A percentile compares a stretch with the other conserved stretches of the same genome.
phyloP scores from a whole-genome alignment of 768 basidiomycete genomes.

The Agrocybe chaxingu region DNA sequence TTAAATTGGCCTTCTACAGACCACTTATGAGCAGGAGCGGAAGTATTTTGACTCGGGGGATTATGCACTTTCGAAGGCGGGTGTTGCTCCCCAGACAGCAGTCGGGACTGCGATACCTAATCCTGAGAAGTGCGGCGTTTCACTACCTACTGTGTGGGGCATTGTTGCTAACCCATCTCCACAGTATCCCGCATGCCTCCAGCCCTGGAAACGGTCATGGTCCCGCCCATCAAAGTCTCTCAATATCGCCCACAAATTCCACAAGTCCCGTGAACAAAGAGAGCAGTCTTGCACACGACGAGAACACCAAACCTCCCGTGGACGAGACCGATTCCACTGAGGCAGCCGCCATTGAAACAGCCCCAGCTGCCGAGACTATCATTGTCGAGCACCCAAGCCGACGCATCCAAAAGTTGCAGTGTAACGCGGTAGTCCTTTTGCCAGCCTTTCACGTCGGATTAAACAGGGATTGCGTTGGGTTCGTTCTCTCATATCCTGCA shows the following conservation, averaged over 20 bases:
- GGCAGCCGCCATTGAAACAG: conserved; percentile 1
- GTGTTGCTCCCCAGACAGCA: conserved; percentile 79
- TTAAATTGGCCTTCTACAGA: conserved; percentile 10
- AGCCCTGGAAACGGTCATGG: conserved; percentile 50
- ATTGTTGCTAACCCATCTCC: conserved; percentile 14
- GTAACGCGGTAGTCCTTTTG: too few species aligned
- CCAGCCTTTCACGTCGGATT: background rate
- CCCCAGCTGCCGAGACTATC: background rate
- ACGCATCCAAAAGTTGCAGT: too few species aligned
- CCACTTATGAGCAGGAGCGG: conserved; percentile 65
- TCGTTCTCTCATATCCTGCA: conserved; percentile 14
- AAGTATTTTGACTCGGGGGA: conserved; percentile 99
- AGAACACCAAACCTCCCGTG: conserved; percentile 19
- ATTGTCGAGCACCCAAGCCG: background rate
- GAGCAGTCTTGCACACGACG: conserved; percentile 43
- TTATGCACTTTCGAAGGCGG: conserved; percentile 95
- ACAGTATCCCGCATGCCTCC: conserved; percentile 90
- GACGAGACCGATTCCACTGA: conserved; percentile 1
- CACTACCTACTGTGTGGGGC: conserved; percentile 1
- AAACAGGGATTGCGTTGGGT: conserved; percentile 8
- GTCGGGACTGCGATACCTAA: conserved; percentile 98
- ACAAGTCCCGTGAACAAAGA: conserved; percentile 67
- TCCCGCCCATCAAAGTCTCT: conserved; percentile 54
- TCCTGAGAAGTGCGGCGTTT: conserved; percentile 79
- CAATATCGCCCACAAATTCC: conserved; percentile 73